Conservation (phyloP, 441 rosid genomes). For the Omphalea diandra region DNA sequence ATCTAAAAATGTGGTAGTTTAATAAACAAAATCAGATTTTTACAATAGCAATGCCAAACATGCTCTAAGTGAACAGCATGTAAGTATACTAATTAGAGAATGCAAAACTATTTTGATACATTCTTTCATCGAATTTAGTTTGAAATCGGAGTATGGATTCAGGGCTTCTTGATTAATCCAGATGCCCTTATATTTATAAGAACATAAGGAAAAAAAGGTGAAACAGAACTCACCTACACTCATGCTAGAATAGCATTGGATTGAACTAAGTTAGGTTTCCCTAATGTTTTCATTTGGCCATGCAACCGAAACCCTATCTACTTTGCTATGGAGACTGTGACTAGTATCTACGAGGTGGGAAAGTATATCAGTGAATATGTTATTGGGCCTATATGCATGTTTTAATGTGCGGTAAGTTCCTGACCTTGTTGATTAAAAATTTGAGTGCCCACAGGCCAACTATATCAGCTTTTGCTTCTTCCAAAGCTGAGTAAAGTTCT, state of each 20-base stretch:
- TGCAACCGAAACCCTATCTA: not conserved
- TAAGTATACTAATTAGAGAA: not conserved
- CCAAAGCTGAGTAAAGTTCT: conserved; percentile 87
- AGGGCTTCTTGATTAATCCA: not conserved
- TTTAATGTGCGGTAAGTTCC: conserved; percentile 10
- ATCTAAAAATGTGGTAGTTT: too few relatives aligned
- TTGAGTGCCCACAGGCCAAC: conserved; percentile 98
- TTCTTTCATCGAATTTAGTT: not conserved
- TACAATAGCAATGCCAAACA: too few relatives aligned
- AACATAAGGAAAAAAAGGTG: not conserved
- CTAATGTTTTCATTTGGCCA: not conserved
- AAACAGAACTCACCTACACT: not conserved
- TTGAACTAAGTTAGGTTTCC: not conserved
- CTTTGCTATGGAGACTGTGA: not conserved
- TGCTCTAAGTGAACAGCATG: too few relatives aligned
- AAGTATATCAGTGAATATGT: not conserved
- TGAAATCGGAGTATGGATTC: not conserved
- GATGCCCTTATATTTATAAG: not conserved
- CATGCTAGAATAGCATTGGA: not conserved
- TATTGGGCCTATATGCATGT: not conserved
- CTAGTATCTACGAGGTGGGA: conserved; percentile 4
- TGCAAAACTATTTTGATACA: not conserved
- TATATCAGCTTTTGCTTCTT: conserved; percentile 98
- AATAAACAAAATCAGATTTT: too few relatives aligned
- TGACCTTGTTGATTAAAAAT: conserved; percentile 72